These are phyloP conservation scores for Paspalum vaginatum DNA, from an alignment of 176 grass and related monocot species.

Conservation along the genomic window DNA sequence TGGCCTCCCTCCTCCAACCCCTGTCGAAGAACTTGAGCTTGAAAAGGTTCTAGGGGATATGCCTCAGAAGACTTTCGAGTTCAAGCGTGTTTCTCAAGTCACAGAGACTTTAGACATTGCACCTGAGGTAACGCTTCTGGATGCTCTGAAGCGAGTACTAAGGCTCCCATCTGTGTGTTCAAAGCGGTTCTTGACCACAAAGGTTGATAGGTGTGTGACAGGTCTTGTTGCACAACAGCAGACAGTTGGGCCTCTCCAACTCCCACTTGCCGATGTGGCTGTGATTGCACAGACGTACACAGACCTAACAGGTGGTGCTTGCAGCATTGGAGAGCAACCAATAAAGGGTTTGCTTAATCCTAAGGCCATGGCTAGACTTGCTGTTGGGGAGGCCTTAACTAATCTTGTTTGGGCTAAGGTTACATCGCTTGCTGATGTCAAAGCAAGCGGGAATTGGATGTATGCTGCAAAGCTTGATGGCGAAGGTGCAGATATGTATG, in stretches of 20 bases:
- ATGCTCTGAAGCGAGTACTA: constrained; percentile 83
- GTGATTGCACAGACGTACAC: constrained; percentile 92
- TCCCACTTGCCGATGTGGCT: constrained; percentile 85
- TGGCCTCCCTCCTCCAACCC: constrained; percentile 55
- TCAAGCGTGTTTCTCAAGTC: constrained; percentile 50
- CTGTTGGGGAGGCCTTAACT: constrained; percentile 88
- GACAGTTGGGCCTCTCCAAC: constrained; percentile 82
- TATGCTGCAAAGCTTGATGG: constrained; percentile 93
- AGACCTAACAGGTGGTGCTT: constrained; percentile 80
- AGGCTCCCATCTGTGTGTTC: constrained; percentile 80
- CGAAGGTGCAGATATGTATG: constrained; percentile 91
- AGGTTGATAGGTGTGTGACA: constrained; percentile 94
- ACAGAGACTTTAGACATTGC: constrained; percentile 77
- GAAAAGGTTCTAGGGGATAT: constrained; percentile 96
- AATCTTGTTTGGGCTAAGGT: constrained; percentile 95
- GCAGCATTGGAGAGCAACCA: constrained; percentile 85
- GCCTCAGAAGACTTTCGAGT: constrained; percentile 89
- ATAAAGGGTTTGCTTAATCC: constrained; percentile 84
- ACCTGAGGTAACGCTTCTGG: constrained; percentile 67
- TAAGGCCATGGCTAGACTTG: constrained; percentile 81
- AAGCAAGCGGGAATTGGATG: constrained; percentile 97
- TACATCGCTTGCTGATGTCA: constrained; percentile 76
- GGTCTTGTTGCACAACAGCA: constrained; percentile 92
- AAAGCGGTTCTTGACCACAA: constrained; percentile 91
- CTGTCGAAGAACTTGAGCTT: constrained; percentile 80